Base-by-base conservation (phyloP, 192 early-diverging fungal species). In the Linderina pennispora region DNA sequence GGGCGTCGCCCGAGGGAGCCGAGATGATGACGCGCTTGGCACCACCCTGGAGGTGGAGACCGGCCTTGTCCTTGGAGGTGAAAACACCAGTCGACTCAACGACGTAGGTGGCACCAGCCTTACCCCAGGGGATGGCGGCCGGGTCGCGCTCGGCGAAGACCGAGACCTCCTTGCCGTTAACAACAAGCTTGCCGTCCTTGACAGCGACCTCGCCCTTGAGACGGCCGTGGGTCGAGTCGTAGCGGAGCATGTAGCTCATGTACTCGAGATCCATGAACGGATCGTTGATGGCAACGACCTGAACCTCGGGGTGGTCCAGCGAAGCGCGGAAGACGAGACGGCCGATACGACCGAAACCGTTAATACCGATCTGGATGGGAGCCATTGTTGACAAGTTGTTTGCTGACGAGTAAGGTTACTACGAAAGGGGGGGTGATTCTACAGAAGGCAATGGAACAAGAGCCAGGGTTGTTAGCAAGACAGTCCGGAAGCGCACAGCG, bases 11-110 rank as follows among this genome's bases (percentile, higher is more conserved):
- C 40, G 92, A 94, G 43, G 96, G 96, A 23, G 96, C 96, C 51
- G 90, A 90, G 77, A 99, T 96, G 66, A 99, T 81, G 65, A 99
- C 94, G 84, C 96, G 94, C 86, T 97, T 96, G 76, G 89, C 91
- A 41, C 91, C 94, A 50, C 89, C 96, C 53, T 81, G 73, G 48
- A 99, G 66, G 70, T 99, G 96, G 46, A 76, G 75, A 3, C 56
- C 64, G 31, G 90, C 91, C 78, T 88, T 88, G 1, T 92, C 93
- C 36, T 73, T 79, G 50, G 89, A 87, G 74, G 93, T 96, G 79
- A 99, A 99, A 48, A 96, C 89, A 78, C 94, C 92, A 51, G 96
- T 99, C 22, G 96, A 99, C 77, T 99, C 96, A 74, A 99, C 85
- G 48, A 99, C 81, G 78, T 97, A 96, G 36, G 83, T 81, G 38